Evolutionary conservation across 306 rosid species (phyloP).

Genomic region (Amphicarpaea edgeworthii): DNA sequence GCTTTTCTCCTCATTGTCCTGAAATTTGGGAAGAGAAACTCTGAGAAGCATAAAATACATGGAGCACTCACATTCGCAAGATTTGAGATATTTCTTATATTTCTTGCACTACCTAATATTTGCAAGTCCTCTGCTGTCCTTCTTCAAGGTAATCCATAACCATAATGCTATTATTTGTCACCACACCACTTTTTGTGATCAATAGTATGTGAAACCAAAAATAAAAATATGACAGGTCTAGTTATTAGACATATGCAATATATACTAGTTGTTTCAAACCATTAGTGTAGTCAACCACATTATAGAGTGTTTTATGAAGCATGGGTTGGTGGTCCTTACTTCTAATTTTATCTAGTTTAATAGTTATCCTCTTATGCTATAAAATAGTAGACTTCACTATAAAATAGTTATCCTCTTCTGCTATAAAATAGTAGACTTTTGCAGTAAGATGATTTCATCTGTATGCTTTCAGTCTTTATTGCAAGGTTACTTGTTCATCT

Average conservation of each 20-base stretch:
- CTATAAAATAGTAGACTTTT: too few relatives aligned
- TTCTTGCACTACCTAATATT: slow-evolving; percentile 79
- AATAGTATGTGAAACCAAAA: not conserved
- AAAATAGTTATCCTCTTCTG: not conserved
- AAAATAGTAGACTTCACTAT: too few relatives aligned
- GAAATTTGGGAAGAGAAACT: slow-evolving; percentile 68
- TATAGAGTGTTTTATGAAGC: not conserved
- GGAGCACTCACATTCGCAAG: slow-evolving; percentile 89
- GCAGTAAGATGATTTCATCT: not conserved
- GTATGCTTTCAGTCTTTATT: slow-evolving; percentile 2
- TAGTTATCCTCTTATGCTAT: not conserved
- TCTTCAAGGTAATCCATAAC: slow-evolving; percentile 61
- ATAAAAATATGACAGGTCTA: not conserved
- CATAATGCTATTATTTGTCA: slow-evolving; percentile 7
- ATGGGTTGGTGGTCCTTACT: not conserved
- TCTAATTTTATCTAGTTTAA: not conserved
- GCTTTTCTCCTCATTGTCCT: slow-evolving; percentile 64
- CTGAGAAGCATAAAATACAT: slow-evolving; percentile 58
- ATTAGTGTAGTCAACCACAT: not conserved
- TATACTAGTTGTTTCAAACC: not conserved
- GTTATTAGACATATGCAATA: not conserved
- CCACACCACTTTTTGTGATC: not conserved
- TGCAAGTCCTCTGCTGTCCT: slow-evolving; percentile 74
- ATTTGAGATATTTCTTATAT: slow-evolving; percentile 81
- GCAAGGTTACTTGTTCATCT: slow-evolving; percentile 6